phyloP scores from a whole-genome alignment of 1,139 yeast genomes.

The Meyerozyma elateridarum region DNA sequence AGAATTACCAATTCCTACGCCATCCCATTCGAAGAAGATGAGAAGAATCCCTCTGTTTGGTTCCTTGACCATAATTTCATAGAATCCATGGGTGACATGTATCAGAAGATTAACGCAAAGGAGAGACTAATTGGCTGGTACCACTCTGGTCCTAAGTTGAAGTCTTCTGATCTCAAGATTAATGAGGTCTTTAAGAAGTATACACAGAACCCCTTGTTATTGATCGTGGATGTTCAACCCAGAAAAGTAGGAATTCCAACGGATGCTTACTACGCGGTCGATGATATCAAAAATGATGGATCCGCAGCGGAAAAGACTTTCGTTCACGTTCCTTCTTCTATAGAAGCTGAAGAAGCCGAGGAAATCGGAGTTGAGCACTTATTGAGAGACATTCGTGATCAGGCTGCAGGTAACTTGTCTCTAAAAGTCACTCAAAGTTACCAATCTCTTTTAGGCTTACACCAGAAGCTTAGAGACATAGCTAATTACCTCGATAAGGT shows the following conservation, averaged over 20 bases:
- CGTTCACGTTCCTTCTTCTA: constrained; percentile 85
- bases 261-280: constrained; percentile 90
- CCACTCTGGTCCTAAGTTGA: constrained; percentile 93
- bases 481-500: constrained; percentile 77
- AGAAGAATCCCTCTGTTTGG: constrained; percentile 91
- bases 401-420: constrained; percentile 91
- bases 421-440: constrained; percentile 84
- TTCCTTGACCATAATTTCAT: constrained; percentile 94
- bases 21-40: constrained; percentile 96
- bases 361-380: constrained; percentile 98
- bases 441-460: constrained; percentile 82
- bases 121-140: constrained; percentile 98
- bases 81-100: constrained; percentile 97
- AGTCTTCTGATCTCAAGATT: constrained; percentile 82
- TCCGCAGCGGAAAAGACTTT: constrained; percentile 89
- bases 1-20: constrained; percentile 78
- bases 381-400: constrained; percentile 90
- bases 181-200: constrained; percentile 85
- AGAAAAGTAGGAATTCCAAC: constrained; percentile 84
- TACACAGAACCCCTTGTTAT: constrained; percentile 73
- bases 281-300: constrained; percentile 97
- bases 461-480: constrained; percentile 74
- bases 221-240: constrained; percentile 91
- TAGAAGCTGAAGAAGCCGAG: constrained; percentile 98
- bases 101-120: constrained; percentile 93